phyloP scores from a whole-genome alignment of 495 filamentous ascomycete genomes.

The Tuber melanosporum region DNA sequence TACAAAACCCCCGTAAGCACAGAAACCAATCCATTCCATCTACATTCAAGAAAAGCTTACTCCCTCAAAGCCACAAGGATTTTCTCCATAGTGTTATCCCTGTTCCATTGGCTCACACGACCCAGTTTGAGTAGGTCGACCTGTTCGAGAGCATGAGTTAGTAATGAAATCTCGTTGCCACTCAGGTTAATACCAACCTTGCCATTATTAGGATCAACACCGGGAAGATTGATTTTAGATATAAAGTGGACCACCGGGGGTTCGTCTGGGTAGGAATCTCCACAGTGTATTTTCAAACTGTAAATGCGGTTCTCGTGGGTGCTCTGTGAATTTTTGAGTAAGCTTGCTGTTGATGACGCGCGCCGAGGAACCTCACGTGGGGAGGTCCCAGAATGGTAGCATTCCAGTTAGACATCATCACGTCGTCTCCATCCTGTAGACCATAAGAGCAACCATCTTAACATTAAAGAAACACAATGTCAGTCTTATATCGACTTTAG shows the following conservation, averaged over 20 bases:
- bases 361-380: constrained; percentile 59
- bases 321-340: constrained; percentile 52
- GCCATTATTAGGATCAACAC: constrained; percentile 72
- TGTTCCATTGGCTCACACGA: constrained; percentile 80
- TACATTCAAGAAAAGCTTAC: constrained; percentile 44
- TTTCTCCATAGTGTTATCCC: constrained; percentile 87
- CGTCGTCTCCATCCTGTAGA: constrained; percentile 86
- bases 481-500: background rate
- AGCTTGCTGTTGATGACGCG: background rate
- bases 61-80: constrained; percentile 83
- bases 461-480: constrained; percentile 8
- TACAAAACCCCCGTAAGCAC: constrained; percentile 29
- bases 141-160: constrained; percentile 44
- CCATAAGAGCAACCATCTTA: constrained; percentile 95
- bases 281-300: constrained; percentile 94
- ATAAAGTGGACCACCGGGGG: constrained; percentile 86
- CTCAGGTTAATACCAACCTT: constrained; percentile 48
- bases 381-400: constrained; percentile 94
- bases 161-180: background rate
- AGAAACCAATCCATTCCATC: background rate
- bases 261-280: constrained; percentile 75
- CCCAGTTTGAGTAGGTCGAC: constrained; percentile 78
- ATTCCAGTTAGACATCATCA: constrained; percentile 98
- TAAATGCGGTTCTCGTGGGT: constrained; percentile 98
- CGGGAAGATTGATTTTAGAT: constrained; percentile 89